Base-by-base conservation (phyloP, 1,284 basidiomycete genomes). In the Rhodotorula mucilaginosa region DNA sequence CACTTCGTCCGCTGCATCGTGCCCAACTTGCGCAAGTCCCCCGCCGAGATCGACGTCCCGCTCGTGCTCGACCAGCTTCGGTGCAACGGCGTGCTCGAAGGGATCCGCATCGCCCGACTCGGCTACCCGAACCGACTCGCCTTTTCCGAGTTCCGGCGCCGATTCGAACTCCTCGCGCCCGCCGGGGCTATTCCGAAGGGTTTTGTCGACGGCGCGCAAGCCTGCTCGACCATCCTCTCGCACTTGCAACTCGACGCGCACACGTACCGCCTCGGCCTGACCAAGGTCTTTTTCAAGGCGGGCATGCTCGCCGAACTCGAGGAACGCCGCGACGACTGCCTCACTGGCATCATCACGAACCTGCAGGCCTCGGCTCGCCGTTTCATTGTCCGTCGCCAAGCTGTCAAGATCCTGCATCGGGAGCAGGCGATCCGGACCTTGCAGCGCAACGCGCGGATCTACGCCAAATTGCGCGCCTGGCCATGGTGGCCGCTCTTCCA, bases 401-500 rank as follows among this genome's bases (percentile, higher is more conserved):
- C 97, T 84, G 92, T 91, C 85, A 99, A 98, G 84, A 87, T 97
- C 61, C 85, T 99, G 71, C 96, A 98, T 79, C 89, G 96, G 51
- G 92, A 94, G 2, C 86, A 90, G 48, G 95, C 97, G 3, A 89
- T 96, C 54, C 87, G 91, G 60, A 95, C 91, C 0, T 95, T 99
- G 71, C 96, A 98, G 81, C 87, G 90, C 49, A 99, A 99, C 80
- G 96, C 96, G 2, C 85, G 92, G 18, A 86, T 97, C 19, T 99
- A 99, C 79, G 89, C 89, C 34, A 88, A 92, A 68, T 84, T 97
- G 19, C 85, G 89, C 62, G 92, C 96, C 70, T 99, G 96, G 97
- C 94, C 97, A 1, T 99, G 97, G 97, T 99, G 97, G 97, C 91
- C 94, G 76, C 85, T 99, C 23, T 99, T 97, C 81, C 94, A 92